Evolutionary conservation across 495 filamentous ascomycete species (phyloP).

Genomic region (Hypoxylon cercidicola): DNA sequence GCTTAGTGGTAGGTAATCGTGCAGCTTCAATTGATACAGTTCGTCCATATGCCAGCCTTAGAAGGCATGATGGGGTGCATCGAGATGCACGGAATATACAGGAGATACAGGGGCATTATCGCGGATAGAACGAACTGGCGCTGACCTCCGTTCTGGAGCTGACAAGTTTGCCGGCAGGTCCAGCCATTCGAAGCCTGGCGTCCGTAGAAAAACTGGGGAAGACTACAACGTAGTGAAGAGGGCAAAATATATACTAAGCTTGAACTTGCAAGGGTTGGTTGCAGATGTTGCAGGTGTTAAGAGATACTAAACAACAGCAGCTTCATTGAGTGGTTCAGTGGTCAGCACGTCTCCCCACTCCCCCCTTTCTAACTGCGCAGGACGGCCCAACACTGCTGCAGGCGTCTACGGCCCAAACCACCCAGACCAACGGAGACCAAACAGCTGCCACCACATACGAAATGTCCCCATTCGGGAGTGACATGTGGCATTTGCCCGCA

Average conservation of each 20-base stretch:
- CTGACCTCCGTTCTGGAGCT: constrained; percentile 21
- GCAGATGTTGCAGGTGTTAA: constrained; percentile 29
- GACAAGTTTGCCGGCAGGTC: constrained; percentile 22
- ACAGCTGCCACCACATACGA: constrained; percentile 44
- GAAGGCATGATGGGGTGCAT: constrained; percentile 41
- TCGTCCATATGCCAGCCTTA: constrained; percentile 40
- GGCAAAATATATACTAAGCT: constrained; percentile 21
- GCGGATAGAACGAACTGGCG: constrained; percentile 26
- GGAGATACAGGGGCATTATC: constrained; percentile 18
- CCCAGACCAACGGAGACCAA: constrained; percentile 41
- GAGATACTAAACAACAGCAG: constrained; percentile 26
- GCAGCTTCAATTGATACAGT: constrained; percentile 31
- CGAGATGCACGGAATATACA: constrained; percentile 34
- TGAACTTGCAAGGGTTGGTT: constrained; percentile 42
- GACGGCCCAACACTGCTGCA: constrained; percentile 41
- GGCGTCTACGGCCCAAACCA: constrained; percentile 35
- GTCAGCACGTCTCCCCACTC: constrained; percentile 34
- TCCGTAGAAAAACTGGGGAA: constrained; percentile 26
- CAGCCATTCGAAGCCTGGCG: constrained; percentile 27
- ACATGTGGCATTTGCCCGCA: constrained; percentile 45
- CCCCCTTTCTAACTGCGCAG: constrained; percentile 35
- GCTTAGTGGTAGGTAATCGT: constrained; percentile 28
- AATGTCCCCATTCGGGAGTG: constrained; percentile 43
- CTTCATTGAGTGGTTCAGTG: constrained; percentile 38
- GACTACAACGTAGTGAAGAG: constrained; percentile 28